Evolutionary conservation across 495 filamentous ascomycete species (phyloP).

Genomic region (Aspergillus ostianus): DNA sequence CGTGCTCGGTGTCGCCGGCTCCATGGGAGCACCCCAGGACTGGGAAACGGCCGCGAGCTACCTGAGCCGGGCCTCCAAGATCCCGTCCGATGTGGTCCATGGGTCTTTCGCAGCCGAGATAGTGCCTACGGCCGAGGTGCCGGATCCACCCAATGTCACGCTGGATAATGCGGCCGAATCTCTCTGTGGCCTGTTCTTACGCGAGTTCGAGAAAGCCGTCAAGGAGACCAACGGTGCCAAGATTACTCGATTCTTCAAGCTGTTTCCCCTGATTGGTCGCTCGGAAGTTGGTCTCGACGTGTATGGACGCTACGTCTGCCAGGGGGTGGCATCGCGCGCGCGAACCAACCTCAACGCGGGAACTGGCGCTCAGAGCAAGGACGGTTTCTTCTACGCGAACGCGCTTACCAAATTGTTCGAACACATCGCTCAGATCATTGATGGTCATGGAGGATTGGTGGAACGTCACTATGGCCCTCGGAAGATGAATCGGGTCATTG

Average conservation of each 20-base stretch:
- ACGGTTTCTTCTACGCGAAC: slow-evolving; percentile 89
- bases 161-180: slow-evolving; percentile 83
- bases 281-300: slow-evolving; percentile 88
- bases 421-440: slow-evolving; percentile 94
- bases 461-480: slow-evolving; percentile 89
- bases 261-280: slow-evolving; percentile 92
- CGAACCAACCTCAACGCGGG: slow-evolving; percentile 71
- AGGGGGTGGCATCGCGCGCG: slow-evolving; percentile 82
- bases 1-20: slow-evolving; percentile 89
- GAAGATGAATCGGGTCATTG: slow-evolving; percentile 95
- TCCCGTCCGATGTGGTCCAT: slow-evolving; percentile 74
- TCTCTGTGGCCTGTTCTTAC: slow-evolving; percentile 81
- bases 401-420: slow-evolving; percentile 90
- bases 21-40: slow-evolving; percentile 96
- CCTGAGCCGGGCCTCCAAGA: slow-evolving; percentile 73
- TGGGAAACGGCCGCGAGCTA: slow-evolving; percentile 97
- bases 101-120: slow-evolving; percentile 90
- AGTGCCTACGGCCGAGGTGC: slow-evolving; percentile 93
- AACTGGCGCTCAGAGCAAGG: slow-evolving; percentile 57
- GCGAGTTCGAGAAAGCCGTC: slow-evolving; percentile 93
- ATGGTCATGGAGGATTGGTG: slow-evolving; percentile 83
- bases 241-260: slow-evolving; percentile 95
- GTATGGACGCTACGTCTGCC: slow-evolving; percentile 92
- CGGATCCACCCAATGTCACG: slow-evolving; percentile 84
- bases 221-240: slow-evolving; percentile 78